A percentile compares a stretch with the other conserved stretches of the same genome.
phyloP scores from a whole-genome alignment of 345 rosid species.

The Cardamine occulta region DNA sequence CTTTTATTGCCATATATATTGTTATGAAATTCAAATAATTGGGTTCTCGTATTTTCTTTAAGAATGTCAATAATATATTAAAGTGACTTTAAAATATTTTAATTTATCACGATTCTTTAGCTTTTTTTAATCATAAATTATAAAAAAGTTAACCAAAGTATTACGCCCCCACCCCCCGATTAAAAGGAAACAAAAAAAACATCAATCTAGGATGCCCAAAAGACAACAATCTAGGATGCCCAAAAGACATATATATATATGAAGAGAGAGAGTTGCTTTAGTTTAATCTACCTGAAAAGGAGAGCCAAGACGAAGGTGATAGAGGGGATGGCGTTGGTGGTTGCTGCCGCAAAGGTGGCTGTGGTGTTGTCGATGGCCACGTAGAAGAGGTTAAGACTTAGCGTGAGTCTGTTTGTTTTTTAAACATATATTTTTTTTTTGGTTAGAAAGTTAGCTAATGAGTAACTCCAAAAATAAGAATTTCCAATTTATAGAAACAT shows the following conservation, averaged over 20 bases:
- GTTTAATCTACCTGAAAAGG: conserved; percentile 52
- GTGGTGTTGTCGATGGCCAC: conserved; percentile 71
- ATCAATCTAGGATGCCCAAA: not conserved
- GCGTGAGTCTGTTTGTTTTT: conserved; percentile 53
- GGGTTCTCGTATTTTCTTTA: not conserved
- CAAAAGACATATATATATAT: not conserved
- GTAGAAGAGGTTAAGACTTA: conserved; percentile 69
- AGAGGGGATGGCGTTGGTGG: conserved; percentile 77
- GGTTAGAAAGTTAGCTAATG: not conserved
- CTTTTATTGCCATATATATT: not conserved
- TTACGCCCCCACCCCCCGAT: not conserved
- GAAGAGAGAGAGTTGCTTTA: not conserved
- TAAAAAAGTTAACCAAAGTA: not conserved
- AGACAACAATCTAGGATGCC: not conserved
- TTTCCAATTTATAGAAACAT: not conserved
- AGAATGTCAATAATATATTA: conserved; percentile 12
- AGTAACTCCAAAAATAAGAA: not conserved
- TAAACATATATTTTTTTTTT: not conserved
- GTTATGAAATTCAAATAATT: conserved; percentile 1
- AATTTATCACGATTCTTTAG: conserved; percentile 11
- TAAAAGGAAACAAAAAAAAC: not conserved
- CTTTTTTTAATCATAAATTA: not conserved
- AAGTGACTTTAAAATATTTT: conserved; percentile 15
- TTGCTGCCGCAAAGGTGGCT: conserved; percentile 89
- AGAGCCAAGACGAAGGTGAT: conserved; percentile 72